Evolutionary conservation across 352 stramenopile species (phyloP), one percentile per base, ranked within the genome.

Genomic region (Pythium apleroticum): DNA sequence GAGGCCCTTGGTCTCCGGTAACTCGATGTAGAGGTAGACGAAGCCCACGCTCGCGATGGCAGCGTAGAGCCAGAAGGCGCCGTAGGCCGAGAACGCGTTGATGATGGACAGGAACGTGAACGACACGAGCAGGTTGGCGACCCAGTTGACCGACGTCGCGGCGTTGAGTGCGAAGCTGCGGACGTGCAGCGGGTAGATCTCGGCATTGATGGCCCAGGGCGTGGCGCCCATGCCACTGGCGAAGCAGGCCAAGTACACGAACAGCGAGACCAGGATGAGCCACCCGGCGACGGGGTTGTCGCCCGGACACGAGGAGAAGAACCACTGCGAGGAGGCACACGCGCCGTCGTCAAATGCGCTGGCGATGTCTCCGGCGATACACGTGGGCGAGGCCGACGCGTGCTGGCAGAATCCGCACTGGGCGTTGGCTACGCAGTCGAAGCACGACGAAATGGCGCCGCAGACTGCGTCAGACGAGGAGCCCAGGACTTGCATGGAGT

Each of bases 191-290:
- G 91, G 90, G 71, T 97, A 98, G 66, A 98, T 98, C 74, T 98
- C 96, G 30, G 88, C 86, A 69, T 98, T 97, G 63, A 99, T 95
- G 0, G 91, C 98, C 95, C 95, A 99, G 0, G 96, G 93, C 75
- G 98, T 90, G 30, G 78, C 88, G 6, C 86, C 86, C 83, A 94
- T 92, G 57, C 83, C 86, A 49, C 78, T 88, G 15, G 83, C 86
- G 59, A 94, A 94, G 57, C 72, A 91, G 4, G 83, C 83, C 4
- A 94, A 57, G 68, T 89, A 94, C 46, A 89, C 48, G 61, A 94
- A 92, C 19, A 94, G 64, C 53, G 76, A 65, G 12, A 76, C 72
- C 41, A 93, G 68, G 43, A 91, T 93, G 37, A 84, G 46, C 63
- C 57, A 82, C 1, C 82, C 82, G 5, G 73, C 62, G 1, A 61